A percentile compares a stretch with the other conserved stretches of the same genome.
These are phyloP conservation scores for Neurospora sp. DNA, from an alignment of 495 filamentous ascomycete species.

Conservation along the genomic window DNA sequence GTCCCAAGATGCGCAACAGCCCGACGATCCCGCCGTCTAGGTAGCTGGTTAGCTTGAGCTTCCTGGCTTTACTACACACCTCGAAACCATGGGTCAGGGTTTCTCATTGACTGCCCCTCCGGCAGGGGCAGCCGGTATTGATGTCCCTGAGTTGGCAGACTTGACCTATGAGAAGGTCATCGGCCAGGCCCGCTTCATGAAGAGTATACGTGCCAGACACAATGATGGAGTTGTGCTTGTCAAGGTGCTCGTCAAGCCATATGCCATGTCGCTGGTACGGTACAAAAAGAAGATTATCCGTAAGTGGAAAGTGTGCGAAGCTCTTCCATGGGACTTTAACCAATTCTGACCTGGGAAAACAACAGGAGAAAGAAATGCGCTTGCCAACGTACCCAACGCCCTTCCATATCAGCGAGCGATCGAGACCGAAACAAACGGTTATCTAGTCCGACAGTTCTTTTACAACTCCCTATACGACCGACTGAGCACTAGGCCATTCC, in stretches of 20 bases:
- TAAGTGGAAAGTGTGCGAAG: conserved; percentile 32
- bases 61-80: conserved; percentile 3
- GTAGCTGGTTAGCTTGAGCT: conserved; percentile 8
- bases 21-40: not conserved
- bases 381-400: conserved; percentile 83
- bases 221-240: conserved; percentile 84
- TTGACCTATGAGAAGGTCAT: conserved; percentile 86
- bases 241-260: conserved; percentile 92
- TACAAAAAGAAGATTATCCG: conserved; percentile 67
- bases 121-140: conserved; percentile 83
- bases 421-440: conserved; percentile 83
- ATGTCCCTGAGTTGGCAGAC: conserved; percentile 84
- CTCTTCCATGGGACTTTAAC: not conserved
- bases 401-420: conserved; percentile 80
- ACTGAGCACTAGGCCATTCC: conserved; percentile 90
- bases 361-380: conserved; percentile 65
- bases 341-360: conserved; percentile 9
- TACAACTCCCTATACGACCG: conserved; percentile 97
- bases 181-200: conserved; percentile 93
- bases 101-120: conserved; percentile 88
- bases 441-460: conserved; percentile 90
- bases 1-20: conserved; percentile 12
- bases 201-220: conserved; percentile 83
- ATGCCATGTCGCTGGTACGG: conserved; percentile 61
- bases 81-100: conserved; percentile 78